A percentile compares a stretch with the other conserved stretches of the same genome.
These are phyloP conservation scores for Mangifera indica DNA, from an alignment of 345 rosid species.

Conservation along the genomic window DNA sequence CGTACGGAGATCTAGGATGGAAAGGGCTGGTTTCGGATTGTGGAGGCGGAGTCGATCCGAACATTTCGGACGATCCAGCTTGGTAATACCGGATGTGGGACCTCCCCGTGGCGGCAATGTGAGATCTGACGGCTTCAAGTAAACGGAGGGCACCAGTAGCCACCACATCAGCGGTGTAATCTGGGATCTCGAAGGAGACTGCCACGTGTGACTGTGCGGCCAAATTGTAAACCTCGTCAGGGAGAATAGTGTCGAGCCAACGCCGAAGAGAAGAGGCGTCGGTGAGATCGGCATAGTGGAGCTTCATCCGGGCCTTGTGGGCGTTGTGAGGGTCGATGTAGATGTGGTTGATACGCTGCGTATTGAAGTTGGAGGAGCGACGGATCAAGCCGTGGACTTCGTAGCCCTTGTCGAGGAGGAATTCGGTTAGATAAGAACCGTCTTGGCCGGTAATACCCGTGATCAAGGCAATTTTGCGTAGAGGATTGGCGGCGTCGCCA, in stretches of 20 bases:
- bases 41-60: slow-evolving; percentile 91
- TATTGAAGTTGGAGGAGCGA: slow-evolving; percentile 90
- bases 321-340: slow-evolving; percentile 93
- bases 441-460: slow-evolving; percentile 98
- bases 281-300: slow-evolving; percentile 81
- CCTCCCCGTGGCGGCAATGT: slow-evolving; percentile 68
- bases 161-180: slow-evolving; percentile 90
- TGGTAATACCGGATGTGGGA: slow-evolving; percentile 69
- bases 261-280: slow-evolving; percentile 96
- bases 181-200: slow-evolving; percentile 95
- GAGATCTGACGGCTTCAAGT: slow-evolving; percentile 92
- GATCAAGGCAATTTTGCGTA: slow-evolving; percentile 59
- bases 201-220: slow-evolving; percentile 97
- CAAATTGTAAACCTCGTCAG: slow-evolving; percentile 91
- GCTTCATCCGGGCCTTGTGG: slow-evolving; percentile 85
- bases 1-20: slow-evolving; percentile 97
- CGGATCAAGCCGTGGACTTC: slow-evolving; percentile 90
- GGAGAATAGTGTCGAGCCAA: slow-evolving; percentile 83
- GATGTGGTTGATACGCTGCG: slow-evolving; percentile 94
- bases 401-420: slow-evolving; percentile 77
- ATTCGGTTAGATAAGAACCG: slow-evolving; percentile 90
- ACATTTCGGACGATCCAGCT: slow-evolving; percentile 97
- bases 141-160: slow-evolving; percentile 94
- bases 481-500: slow-evolving; percentile 28
- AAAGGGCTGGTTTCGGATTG: slow-evolving; percentile 78